These are phyloP conservation scores for Hericium erinaceus DNA, from an alignment of 768 basidiomycete genomes.

Conservation along the genomic window DNA sequence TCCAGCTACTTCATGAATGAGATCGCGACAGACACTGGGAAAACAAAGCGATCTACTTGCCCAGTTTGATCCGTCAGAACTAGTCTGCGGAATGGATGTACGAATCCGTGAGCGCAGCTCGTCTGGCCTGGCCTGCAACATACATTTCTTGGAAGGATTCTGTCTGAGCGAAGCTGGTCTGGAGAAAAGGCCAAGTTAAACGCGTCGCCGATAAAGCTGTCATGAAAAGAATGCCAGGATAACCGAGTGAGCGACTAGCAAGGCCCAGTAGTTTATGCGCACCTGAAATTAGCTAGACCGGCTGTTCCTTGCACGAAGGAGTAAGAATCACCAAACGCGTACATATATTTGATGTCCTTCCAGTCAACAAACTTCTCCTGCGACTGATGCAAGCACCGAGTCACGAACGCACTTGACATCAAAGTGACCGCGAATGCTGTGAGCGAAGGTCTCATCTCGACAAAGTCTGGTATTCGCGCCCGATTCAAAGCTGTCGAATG, in stretches of 20 bases:
- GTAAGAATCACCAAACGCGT: slow-evolving; percentile 50
- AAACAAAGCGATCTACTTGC: background rate
- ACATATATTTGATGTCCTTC: slow-evolving; percentile 21
- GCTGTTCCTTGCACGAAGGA: slow-evolving; percentile 42
- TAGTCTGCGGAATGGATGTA: background rate
- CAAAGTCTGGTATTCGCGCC: too few species aligned
- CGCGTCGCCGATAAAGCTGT: background rate
- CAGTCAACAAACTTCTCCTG: background rate
- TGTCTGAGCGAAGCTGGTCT: background rate
- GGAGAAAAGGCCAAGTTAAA: background rate
- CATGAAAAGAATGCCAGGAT: background rate
- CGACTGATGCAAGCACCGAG: background rate
- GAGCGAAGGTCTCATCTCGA: too few species aligned
- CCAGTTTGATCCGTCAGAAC: background rate
- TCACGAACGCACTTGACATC: too few species aligned
- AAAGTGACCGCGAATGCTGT: too few species aligned
- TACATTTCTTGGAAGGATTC: background rate
- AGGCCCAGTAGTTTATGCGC: background rate
- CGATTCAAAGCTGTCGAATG: too few species aligned
- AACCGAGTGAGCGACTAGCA: background rate
- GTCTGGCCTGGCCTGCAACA: background rate
- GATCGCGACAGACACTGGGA: background rate
- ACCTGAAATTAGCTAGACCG: slow-evolving; percentile 45
- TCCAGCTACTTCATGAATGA: slow-evolving; percentile 28
- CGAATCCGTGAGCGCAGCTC: background rate